Evolutionary conservation across 768 basidiomycete species (phyloP).

Genomic region (Tricholomella constricta): DNA sequence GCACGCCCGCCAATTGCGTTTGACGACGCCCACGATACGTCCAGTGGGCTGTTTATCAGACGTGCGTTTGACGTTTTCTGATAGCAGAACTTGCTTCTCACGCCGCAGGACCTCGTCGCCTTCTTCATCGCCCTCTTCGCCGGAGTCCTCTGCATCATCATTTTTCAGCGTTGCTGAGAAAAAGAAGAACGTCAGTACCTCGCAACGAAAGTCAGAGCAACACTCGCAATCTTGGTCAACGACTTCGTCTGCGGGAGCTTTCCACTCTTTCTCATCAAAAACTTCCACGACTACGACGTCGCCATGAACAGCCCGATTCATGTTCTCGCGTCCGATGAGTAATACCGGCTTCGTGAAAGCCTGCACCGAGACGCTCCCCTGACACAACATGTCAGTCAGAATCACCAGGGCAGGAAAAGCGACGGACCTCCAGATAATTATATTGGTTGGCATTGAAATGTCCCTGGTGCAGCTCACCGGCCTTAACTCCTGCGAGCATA

Average conservation of each 20-base stretch:
- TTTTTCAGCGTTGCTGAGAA: slow-evolving; percentile 83
- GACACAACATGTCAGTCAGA: neutral
- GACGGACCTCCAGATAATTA: slow-evolving; percentile 87
- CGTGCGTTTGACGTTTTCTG: slow-evolving; percentile 36
- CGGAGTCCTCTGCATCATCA: slow-evolving; percentile 82
- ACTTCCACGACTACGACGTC: slow-evolving; percentile 92
- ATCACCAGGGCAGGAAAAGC: neutral
- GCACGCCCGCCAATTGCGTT: slow-evolving; percentile 94
- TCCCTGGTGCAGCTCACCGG: slow-evolving; percentile 84
- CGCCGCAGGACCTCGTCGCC: slow-evolving; percentile 38
- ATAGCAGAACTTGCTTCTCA: slow-evolving; percentile 43
- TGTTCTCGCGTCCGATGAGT: slow-evolving; percentile 85
- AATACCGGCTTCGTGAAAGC: slow-evolving; percentile 78
- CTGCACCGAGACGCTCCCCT: slow-evolving; percentile 83
- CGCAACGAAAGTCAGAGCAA: neutral
- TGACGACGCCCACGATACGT: slow-evolving; percentile 86
- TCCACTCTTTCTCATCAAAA: slow-evolving; percentile 88
- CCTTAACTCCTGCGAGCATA: slow-evolving; percentile 81
- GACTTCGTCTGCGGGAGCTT: slow-evolving; percentile 87
- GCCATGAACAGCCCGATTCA: slow-evolving; percentile 94
- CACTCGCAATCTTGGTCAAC: slow-evolving; percentile 86
- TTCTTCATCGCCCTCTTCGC: slow-evolving; percentile 54
- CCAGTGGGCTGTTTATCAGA: slow-evolving; percentile 89
- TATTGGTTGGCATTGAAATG: slow-evolving; percentile 95
- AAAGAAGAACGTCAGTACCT: neutral